These are phyloP conservation scores for Gossypium australe DNA, from an alignment of 345 rosid species.

Conservation along the genomic window DNA sequence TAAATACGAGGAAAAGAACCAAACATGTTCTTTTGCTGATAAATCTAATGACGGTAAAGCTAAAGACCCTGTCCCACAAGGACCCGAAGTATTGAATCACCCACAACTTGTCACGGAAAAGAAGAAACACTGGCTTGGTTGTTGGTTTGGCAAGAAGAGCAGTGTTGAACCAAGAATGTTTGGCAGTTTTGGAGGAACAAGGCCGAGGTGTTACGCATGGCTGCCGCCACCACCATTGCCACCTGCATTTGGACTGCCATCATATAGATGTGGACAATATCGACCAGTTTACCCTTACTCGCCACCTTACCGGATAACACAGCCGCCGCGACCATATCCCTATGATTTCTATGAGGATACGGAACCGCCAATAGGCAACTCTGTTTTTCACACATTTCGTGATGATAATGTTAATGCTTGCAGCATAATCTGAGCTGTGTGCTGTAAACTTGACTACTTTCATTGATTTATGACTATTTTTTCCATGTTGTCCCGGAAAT, in stretches of 20 bases:
- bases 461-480: not conserved
- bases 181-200: not conserved
- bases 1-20: not conserved
- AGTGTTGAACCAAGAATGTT: not conserved
- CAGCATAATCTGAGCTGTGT: slow-evolving; percentile 9
- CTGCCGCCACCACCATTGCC: not conserved
- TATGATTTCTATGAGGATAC: slow-evolving; percentile 14
- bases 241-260: not conserved
- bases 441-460: not conserved
- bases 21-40: not conserved
- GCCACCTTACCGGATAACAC: not conserved
- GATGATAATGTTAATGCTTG: slow-evolving; percentile 25
- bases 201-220: not conserved
- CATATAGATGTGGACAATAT: not conserved
- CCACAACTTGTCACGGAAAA: not conserved
- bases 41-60: not conserved
- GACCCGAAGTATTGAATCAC: not conserved
- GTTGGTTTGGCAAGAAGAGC: not conserved
- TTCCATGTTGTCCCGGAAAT: not conserved
- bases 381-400: slow-evolving; percentile 14
- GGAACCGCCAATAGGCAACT: slow-evolving; percentile 12
- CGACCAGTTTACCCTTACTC: not conserved
- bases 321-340: slow-evolving; percentile 17
- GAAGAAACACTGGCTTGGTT: not conserved
- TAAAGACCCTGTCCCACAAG: not conserved